Percentiles rank a stretch among this genome's conserved stretches.
Evolutionary conservation across 345 rosid species (phyloP).

Genomic region (Pelargonium nanum): DNA sequence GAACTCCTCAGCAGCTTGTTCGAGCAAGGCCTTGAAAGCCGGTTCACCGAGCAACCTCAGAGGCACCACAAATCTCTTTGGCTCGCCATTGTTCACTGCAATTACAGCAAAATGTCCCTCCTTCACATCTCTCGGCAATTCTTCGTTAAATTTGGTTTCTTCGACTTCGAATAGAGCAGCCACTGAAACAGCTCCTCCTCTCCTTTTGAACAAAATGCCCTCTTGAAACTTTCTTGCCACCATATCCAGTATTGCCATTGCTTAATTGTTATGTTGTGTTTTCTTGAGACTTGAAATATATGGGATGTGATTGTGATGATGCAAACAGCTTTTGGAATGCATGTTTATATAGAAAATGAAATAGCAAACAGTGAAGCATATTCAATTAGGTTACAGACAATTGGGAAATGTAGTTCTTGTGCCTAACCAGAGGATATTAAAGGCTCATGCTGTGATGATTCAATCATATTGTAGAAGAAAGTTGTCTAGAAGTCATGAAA

Average conservation of each 20-base stretch:
- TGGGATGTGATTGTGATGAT: not conserved
- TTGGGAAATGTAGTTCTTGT: too few relatives aligned
- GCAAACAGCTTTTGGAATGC: not conserved
- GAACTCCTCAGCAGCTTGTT: conserved; percentile 15
- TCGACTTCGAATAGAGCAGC: not conserved
- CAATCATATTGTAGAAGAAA: too few relatives aligned
- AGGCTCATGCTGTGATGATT: too few relatives aligned
- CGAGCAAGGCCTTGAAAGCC: conserved; percentile 12
- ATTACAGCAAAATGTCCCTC: conserved; percentile 16
- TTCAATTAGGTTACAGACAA: too few relatives aligned
- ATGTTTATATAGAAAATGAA: too few relatives aligned
- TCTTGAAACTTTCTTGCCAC: conserved; percentile 7
- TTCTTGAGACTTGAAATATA: too few relatives aligned
- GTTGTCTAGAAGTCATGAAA: too few relatives aligned
- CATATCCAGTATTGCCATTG: not conserved
- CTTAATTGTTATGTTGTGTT: too few relatives aligned
- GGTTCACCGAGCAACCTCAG: conserved; percentile 12
- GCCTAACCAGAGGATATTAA: too few relatives aligned
- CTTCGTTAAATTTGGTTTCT: not conserved
- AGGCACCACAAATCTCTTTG: conserved; percentile 14
- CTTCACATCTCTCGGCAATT: conserved; percentile 5
- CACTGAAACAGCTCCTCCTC: not conserved
- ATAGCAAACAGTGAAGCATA: too few relatives aligned
- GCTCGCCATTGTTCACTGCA: conserved; percentile 8
- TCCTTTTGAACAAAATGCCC: not conserved